A percentile compares a stretch with the other conserved stretches of the same genome.
These are phyloP conservation scores for Closterium sp. DNA, from an alignment of 139 green algal species.

Conservation along the genomic window DNA sequence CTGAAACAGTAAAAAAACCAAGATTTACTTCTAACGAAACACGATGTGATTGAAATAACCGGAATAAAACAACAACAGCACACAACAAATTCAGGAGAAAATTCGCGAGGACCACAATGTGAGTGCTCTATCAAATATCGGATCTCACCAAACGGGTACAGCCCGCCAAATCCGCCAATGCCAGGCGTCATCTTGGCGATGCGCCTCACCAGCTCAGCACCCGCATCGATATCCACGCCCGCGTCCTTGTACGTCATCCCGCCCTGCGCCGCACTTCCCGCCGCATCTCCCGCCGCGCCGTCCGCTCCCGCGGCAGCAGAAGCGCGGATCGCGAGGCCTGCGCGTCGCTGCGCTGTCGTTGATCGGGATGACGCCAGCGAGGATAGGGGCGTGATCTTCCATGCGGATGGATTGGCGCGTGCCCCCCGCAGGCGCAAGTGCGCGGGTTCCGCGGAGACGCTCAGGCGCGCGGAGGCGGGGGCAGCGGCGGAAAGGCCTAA, in stretches of 20 bases:
- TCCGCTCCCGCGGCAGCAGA: neutral
- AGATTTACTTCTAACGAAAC: no score
- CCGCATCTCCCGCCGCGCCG: neutral
- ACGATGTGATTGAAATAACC: no score
- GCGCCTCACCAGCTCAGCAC: constrained; percentile 88
- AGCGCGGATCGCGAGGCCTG: neutral
- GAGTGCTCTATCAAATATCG: neutral
- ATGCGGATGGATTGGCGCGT: neutral
- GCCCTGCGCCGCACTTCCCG: neutral
- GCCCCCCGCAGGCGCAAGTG: neutral
- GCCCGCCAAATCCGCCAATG: constrained; percentile 93
- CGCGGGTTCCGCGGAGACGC: neutral
- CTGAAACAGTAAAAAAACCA: neutral
- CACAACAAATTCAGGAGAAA: no score
- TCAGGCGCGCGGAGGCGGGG: no score
- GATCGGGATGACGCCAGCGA: neutral
- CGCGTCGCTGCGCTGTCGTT: neutral
- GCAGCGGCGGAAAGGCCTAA: neutral
- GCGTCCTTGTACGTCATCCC: constrained; percentile 69
- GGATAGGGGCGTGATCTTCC: neutral
- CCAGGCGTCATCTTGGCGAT: constrained; percentile 89
- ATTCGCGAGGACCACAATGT: neutral
- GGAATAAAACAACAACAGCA: no score
- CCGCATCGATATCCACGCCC: constrained; percentile 96
- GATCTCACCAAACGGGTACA: constrained; percentile 88